These are phyloP conservation scores for Arabis hirsuta DNA, from an alignment of 345 rosid species.

Conservation along the genomic window DNA sequence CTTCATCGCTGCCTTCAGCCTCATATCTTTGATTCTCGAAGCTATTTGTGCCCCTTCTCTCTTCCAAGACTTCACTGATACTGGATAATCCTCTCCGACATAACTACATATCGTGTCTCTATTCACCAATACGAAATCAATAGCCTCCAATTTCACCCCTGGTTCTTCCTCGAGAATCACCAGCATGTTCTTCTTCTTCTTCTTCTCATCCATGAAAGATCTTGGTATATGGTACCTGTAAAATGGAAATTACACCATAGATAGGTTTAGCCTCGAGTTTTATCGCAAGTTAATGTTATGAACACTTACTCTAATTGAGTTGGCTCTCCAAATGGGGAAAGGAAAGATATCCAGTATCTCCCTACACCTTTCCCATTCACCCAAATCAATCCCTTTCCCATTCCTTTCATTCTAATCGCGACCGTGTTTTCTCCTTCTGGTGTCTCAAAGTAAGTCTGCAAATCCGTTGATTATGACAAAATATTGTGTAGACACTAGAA, in stretches of 20 bases:
- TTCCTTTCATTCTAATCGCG: slow-evolving; percentile 55
- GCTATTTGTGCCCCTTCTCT: slow-evolving; percentile 35
- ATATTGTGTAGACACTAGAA: background rate
- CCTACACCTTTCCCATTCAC: slow-evolving; percentile 81
- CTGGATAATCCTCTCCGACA: slow-evolving; percentile 57
- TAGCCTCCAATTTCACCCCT: slow-evolving; percentile 48
- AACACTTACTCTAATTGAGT: slow-evolving; percentile 58
- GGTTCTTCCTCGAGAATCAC: slow-evolving; percentile 77
- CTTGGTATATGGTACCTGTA: slow-evolving; percentile 74
- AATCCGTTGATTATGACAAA: background rate
- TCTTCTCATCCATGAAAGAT: slow-evolving; percentile 56
- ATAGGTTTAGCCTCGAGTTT: background rate
- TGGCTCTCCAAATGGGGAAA: slow-evolving; percentile 66
- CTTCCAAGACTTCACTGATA: slow-evolving; percentile 57
- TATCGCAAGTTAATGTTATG: background rate
- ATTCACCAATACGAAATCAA: slow-evolving; percentile 57
- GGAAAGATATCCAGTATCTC: slow-evolving; percentile 76
- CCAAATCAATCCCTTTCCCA: slow-evolving; percentile 88
- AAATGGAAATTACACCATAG: background rate
- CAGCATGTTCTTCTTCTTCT: slow-evolving; percentile 52
- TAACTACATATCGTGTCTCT: slow-evolving; percentile 76
- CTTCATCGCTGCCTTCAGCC: slow-evolving; percentile 51
- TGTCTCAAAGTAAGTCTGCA: slow-evolving; percentile 64
- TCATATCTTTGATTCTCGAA: slow-evolving; percentile 41
- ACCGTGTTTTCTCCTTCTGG: slow-evolving; percentile 67